Percentiles rank a stretch among this genome's conserved stretches.
phyloP scores from a whole-genome alignment of 768 basidiomycete species.

The Gymnopilus junonius region DNA sequence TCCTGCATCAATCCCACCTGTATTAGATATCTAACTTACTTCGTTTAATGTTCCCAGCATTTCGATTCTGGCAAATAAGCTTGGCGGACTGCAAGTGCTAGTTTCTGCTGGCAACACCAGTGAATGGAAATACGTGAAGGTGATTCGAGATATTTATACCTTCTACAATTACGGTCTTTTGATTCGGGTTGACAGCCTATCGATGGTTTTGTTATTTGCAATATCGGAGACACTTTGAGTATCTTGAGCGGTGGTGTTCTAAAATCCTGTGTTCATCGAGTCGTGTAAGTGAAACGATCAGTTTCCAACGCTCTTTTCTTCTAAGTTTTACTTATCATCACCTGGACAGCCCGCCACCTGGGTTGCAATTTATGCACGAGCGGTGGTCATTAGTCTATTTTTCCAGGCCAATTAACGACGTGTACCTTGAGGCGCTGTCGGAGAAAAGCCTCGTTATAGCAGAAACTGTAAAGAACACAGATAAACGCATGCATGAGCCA shows the following conservation, averaged over 20 bases:
- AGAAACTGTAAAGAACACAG: constrained; percentile 36
- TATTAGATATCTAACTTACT: constrained; percentile 11
- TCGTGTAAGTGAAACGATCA: constrained; percentile 45
- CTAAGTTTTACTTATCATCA: background rate
- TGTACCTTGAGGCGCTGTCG: constrained; percentile 47
- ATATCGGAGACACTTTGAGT: constrained; percentile 60
- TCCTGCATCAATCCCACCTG: constrained; percentile 15
- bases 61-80: constrained; percentile 64
- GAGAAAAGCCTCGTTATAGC: constrained; percentile 51
- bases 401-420: constrained; percentile 54
- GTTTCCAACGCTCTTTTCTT: background rate
- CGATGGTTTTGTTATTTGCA: constrained; percentile 57
- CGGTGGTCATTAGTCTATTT: constrained; percentile 69
- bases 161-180: background rate
- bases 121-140: constrained; percentile 68
- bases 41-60: constrained; percentile 41
- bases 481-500: constrained; percentile 21
- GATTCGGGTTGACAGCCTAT: constrained; percentile 39
- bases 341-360: constrained; percentile 47
- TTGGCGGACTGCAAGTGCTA: constrained; percentile 69
- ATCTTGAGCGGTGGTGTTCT: constrained; percentile 66
- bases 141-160: constrained; percentile 24
- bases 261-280: constrained; percentile 62
- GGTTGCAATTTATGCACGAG: constrained; percentile 47
- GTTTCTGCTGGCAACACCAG: constrained; percentile 48